phyloP scores from a whole-genome alignment of 2,329 filamentous ascomycete genomes.

The Colletotrichum aenigma region DNA sequence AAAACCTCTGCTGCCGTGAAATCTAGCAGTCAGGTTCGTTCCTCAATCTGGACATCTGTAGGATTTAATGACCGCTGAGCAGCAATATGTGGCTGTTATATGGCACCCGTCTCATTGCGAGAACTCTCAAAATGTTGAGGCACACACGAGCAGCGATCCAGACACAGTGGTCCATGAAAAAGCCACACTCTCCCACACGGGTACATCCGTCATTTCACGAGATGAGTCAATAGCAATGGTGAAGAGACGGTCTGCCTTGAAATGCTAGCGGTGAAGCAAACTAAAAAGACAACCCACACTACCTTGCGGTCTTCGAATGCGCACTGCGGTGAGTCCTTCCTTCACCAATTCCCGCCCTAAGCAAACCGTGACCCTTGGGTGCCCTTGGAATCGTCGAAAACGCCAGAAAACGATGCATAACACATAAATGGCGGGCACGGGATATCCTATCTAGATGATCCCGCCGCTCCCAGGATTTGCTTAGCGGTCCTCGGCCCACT shows the following conservation, averaged over 20 bases:
- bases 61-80: not conserved
- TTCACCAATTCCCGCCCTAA: constrained; percentile 1
- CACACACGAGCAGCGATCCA: not conserved
- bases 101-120: not conserved
- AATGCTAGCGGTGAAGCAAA: not conserved
- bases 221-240: not conserved
- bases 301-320: not conserved
- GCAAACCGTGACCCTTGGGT: constrained; percentile 4
- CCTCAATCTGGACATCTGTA: not conserved
- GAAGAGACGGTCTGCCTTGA: not conserved
- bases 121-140: not conserved
- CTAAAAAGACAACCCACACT: not conserved
- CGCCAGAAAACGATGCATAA: constrained; percentile 19
- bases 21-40: not conserved
- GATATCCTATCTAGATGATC: not conserved
- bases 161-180: not conserved
- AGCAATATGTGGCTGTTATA: not conserved
- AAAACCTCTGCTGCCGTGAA: not conserved
- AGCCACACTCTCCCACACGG: not conserved
- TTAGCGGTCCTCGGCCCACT: constrained; percentile 87
- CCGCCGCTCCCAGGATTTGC: not conserved
- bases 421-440: not conserved
- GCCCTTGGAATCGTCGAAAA: constrained; percentile 6
- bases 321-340: not conserved
- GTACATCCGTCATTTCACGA: not conserved